Evolutionary conservation across 345 rosid genomes (phyloP).

Genomic region (Populus deltoides): DNA sequence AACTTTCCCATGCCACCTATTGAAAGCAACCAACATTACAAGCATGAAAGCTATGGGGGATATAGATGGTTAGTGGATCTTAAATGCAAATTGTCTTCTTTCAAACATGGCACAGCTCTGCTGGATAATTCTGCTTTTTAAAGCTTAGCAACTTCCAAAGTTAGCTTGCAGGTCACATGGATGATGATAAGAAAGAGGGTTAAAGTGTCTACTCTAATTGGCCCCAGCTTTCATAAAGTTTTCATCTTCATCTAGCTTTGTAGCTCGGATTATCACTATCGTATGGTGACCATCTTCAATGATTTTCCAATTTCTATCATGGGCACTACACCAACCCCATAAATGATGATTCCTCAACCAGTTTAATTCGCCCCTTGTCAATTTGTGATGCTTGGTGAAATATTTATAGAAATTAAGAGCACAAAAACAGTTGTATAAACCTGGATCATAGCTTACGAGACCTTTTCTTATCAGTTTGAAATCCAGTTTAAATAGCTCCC

Average conservation of each 20-base stretch:
- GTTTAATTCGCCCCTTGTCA: not conserved
- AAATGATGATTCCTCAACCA: not conserved
- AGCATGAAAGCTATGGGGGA: not conserved
- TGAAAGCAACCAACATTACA: not conserved
- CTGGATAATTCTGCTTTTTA: not conserved
- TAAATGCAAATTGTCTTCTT: not conserved
- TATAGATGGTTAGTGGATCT: not conserved
- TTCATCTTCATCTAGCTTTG: not conserved
- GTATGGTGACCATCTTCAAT: too few species aligned
- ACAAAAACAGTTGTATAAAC: not conserved
- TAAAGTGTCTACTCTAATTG: not conserved
- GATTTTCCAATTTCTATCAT: not conserved
- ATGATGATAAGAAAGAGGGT: not conserved
- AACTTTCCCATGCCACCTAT: not conserved
- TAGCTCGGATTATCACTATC: not conserved
- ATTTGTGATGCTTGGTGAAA: not conserved
- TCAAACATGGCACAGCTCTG: not conserved
- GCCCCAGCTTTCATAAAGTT: not conserved
- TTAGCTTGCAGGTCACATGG: not conserved
- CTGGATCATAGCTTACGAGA: not conserved
- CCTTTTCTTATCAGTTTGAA: not conserved
- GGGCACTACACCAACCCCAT: not conserved
- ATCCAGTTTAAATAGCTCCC: not conserved
- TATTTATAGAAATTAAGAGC: not conserved
- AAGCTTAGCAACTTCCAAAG: not conserved